Evolutionary conservation across 495 filamentous ascomycete genomes (phyloP), one percentile per base, ranked within the genome.

Genomic region (Hypomontagnella monticulosa): DNA sequence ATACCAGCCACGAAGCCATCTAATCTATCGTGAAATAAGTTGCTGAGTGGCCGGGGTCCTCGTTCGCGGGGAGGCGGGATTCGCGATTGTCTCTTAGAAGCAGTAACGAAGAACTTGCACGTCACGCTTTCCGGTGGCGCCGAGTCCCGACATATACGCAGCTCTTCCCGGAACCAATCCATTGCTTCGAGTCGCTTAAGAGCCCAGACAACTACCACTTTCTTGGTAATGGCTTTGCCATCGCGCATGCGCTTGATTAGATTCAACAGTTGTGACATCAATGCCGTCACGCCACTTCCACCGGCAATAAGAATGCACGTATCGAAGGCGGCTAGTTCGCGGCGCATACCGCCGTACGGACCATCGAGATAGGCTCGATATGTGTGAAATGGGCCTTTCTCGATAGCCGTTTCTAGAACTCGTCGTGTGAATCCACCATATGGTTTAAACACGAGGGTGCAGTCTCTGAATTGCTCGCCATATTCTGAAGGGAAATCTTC

Each of bases 141-240:
- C 66, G 85, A 87, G 72, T 97, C 89, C 61, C 92, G 83, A 78
- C 93, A 95, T 68, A 97, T 93, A 46, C 92, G 83, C 41, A 97
- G 82, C 73, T 97, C 95, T 78, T 97, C 94, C 72, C 91, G 91
- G 83, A 98, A 98, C 94, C 94, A 98, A 73, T 96, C 93, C 85
- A 98, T 93, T 6, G 91, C 92, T 76, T 97, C 94, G 34, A 91
- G 85, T 51, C 89, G 87, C 74, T 93, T 94, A 44, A 98, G 79
- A 15, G 93, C 88, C 94, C 94, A 98, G 10, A 98, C 85, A 4
- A 98, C 91, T 16, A 93, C 89, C 23, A 98, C 88, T 53, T 89
- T 90, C 76, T 88, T 91, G 12, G 93, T 97, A 53, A 97, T 90
- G 32, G 94, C 95, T 68, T 97, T 96, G 14, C 91, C 89, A 70